These are phyloP conservation scores for Neurospora crassa DNA, from an alignment of 2,329 filamentous ascomycete species.

Conservation along the genomic window DNA sequence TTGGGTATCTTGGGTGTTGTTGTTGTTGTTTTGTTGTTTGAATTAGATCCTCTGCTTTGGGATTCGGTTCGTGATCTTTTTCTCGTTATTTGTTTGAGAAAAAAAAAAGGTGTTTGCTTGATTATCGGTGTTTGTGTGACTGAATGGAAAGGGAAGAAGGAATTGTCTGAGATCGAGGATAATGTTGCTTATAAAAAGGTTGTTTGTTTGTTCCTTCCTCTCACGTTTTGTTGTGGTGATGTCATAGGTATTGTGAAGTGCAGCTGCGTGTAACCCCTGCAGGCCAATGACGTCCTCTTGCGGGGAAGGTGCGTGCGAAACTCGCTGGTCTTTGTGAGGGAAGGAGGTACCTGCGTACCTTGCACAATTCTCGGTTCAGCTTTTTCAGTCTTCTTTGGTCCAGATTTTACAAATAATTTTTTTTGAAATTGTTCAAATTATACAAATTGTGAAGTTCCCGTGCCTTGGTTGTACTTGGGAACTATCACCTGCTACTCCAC, in stretches of 20 bases:
- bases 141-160: neutral
- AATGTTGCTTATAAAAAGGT: constrained; percentile 1
- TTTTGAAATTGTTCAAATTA: neutral
- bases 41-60: neutral
- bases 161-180: neutral
- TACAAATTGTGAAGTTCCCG: neutral
- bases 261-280: neutral
- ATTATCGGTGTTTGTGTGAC: neutral
- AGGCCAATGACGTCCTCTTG: constrained; percentile 8
- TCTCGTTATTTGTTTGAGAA: neutral
- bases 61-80: neutral
- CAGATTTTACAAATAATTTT: neutral
- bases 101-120: neutral
- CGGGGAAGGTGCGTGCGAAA: neutral
- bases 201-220: constrained; percentile 1
- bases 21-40: neutral
- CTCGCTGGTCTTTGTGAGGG: neutral
- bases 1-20: neutral
- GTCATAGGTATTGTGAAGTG: constrained; percentile 9
- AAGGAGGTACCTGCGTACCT: neutral
- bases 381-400: neutral
- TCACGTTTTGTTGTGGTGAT: constrained; percentile 13
- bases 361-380: neutral
- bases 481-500: neutral
- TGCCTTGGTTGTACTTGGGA: neutral